A percentile compares a stretch with the other conserved stretches of the same genome.
Conservation (phyloP, 2,329 filamentous ascomycete genomes). For the Fusarium caatingaense region DNA sequence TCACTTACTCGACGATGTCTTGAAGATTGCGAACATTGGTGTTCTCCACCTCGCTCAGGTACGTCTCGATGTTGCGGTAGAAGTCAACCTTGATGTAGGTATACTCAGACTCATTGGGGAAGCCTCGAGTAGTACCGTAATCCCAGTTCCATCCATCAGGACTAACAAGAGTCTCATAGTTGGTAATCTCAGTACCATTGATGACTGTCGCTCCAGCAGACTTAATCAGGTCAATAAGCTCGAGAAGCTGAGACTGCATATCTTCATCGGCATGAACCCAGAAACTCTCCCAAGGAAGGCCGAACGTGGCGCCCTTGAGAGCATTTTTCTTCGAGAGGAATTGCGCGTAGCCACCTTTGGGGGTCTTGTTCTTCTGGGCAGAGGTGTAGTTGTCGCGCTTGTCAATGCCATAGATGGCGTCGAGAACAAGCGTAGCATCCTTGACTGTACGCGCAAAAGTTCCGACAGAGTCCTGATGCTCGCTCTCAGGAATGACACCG, state of each 20-base stretch:
- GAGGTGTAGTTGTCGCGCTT: constrained; percentile 73
- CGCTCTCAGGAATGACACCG: constrained; percentile 72
- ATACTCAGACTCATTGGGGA: constrained; percentile 78
- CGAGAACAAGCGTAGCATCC: constrained; percentile 75
- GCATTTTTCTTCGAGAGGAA: constrained; percentile 65
- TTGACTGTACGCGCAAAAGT: constrained; percentile 73
- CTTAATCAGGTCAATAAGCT: constrained; percentile 62
- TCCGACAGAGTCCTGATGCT: constrained; percentile 77
- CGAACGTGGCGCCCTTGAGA: constrained; percentile 73
- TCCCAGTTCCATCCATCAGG: constrained; percentile 81
- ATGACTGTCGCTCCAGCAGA: constrained; percentile 73
- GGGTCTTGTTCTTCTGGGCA: constrained; percentile 66
- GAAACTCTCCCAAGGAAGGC: constrained; percentile 77
- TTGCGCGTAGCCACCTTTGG: constrained; percentile 65
- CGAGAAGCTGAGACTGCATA: constrained; percentile 65
- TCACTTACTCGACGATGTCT: constrained; percentile 69
- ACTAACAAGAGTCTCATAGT: constrained; percentile 69
- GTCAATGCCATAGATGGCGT: constrained; percentile 76
- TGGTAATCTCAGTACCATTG: constrained; percentile 75
- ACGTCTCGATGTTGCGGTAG: constrained; percentile 70
- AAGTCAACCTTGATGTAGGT: constrained; percentile 78
- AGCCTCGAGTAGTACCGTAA: constrained; percentile 70
- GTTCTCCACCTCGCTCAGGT: constrained; percentile 72
- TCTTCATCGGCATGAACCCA: constrained; percentile 70
- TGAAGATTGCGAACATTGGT: constrained; percentile 69